Percentiles rank a stretch among this genome's conserved stretches.
phyloP scores from a whole-genome alignment of 2,329 filamentous ascomycete genomes.

The Aspergillus brasiliensis region DNA sequence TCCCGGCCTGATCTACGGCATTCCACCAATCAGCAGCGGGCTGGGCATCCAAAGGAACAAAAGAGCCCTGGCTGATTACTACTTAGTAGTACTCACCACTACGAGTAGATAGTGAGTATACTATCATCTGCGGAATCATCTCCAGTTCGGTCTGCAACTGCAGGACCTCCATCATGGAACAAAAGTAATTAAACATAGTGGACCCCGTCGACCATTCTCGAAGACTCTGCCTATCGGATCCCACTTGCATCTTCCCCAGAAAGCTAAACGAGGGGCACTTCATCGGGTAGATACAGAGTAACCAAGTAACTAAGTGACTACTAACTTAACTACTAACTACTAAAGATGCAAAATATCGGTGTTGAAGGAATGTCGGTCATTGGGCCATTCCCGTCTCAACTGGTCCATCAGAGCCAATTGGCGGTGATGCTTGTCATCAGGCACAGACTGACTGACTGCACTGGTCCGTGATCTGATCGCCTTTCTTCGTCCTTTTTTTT shows the following conservation, averaged over 20 bases:
- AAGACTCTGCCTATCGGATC: constrained; percentile 15
- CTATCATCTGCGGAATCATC: no score
- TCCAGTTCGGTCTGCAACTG: no score
- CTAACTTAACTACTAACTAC: no score
- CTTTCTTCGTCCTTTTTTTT: not conserved
- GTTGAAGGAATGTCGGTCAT: constrained; percentile 13
- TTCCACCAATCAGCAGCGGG: not conserved
- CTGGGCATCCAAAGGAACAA: constrained; percentile 1
- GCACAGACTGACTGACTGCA: constrained; percentile 17
- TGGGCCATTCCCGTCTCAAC: constrained; percentile 2
- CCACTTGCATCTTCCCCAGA: constrained; percentile 14
- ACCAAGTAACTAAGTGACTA: no score
- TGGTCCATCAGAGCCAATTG: constrained; percentile 3
- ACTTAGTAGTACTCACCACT: not conserved
- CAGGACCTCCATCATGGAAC: not conserved
- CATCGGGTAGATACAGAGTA: constrained; percentile 1
- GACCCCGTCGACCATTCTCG: constrained; percentile 8
- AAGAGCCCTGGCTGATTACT: not conserved
- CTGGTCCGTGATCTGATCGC: constrained; percentile 7
- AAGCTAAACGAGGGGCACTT: constrained; percentile 12
- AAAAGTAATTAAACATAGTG: constrained; percentile 11
- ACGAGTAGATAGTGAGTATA: not conserved
- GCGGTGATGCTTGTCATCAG: constrained; percentile 13
- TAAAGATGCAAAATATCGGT: constrained; percentile 9
- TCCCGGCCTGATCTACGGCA: not conserved